Percentiles rank a stretch among this genome's conserved stretches.
Conservation (phyloP, 1,284 basidiomycete genomes). For the Irpex sp. region DNA sequence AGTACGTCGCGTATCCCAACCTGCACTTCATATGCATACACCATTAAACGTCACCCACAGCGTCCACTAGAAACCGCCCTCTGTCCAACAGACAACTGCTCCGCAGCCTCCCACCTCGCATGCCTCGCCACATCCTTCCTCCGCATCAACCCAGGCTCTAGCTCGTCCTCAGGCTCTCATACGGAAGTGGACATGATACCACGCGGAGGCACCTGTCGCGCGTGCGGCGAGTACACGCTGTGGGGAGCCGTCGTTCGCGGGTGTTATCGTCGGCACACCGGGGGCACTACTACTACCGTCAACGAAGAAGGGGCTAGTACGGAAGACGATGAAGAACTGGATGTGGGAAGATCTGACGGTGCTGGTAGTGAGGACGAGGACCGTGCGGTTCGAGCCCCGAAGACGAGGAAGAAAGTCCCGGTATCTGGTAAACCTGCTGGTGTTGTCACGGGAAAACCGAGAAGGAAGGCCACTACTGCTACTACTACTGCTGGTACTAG, state of each 20-base stretch:
- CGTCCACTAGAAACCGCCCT: slow-evolving; percentile 51
- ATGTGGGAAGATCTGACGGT: not conserved
- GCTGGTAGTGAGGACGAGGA: not conserved
- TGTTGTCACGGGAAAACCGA: not conserved
- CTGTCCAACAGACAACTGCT: slow-evolving; percentile 50
- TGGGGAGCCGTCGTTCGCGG: slow-evolving; percentile 78
- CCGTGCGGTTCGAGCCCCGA: too few species aligned
- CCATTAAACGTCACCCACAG: slow-evolving; percentile 30
- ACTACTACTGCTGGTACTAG: not conserved
- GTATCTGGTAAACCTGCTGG: too few species aligned
- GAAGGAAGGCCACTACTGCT: not conserved
- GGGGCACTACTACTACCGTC: slow-evolving; percentile 24
- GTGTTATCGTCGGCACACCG: slow-evolving; percentile 54
- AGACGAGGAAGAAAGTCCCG: too few species aligned
- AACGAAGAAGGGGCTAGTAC: slow-evolving; percentile 26
- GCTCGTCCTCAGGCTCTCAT: too few species aligned
- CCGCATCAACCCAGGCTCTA: slow-evolving; percentile 9
- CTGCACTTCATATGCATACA: too few species aligned
- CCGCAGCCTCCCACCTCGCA: slow-evolving; percentile 57
- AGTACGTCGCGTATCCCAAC: not conserved
- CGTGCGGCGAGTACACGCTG: slow-evolving; percentile 50
- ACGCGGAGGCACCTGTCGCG: slow-evolving; percentile 55
- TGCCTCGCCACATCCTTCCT: slow-evolving; percentile 66
- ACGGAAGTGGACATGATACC: slow-evolving; percentile 47
- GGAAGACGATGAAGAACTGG: slow-evolving; percentile 23